Evolutionary conservation across 2,329 filamentous ascomycete species (phyloP), one percentile per base, ranked within the genome.

Genomic region (Aspergillus sp.): DNA sequence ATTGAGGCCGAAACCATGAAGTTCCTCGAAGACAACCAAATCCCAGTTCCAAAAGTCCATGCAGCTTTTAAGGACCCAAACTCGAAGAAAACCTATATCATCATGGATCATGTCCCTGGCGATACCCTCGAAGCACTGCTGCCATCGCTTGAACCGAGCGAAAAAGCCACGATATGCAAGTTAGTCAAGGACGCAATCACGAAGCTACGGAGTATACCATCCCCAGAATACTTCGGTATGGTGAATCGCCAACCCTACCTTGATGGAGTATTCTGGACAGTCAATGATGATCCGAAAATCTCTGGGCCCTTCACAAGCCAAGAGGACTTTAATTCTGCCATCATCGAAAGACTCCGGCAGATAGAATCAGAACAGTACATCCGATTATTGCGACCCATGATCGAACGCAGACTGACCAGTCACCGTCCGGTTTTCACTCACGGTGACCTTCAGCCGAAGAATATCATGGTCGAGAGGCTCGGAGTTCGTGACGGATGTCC

Each of bases 1-100:
- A 55, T 63, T 8, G 63, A 68, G 25, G 63, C 62, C 23, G 61
- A 68, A 55, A 65, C 65, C 41, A 66, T 68, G 61, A 61, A 44
- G 38, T 65, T 64, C 38, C 55, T 66, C 15, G 63, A 62, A 54
- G 42, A 64, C 39, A 63, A 57, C 54, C 64, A 65, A 23, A 55
- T 66, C 48, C 58, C 60, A 19, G 57, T 65, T 4, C 64, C 60
- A 47, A 64, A 61, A 55, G 60, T 64, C 53, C 17, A 65, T 17
- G 58, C 48, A 44, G 30, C 59, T 27, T 64, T 62, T 30, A 41
- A 55, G 50, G 59, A 67, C 32, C 59, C 61, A 21, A 48, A 60
- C 21, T 63, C 59, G 25, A 50, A 62, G n/a, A 66, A 65, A 56
- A 59, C 48, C 48, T 67, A 66, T 42, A 61, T 64, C 50, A 59